Evolutionary conservation across 345 rosid species (phyloP), one percentile per base, ranked within the genome.

Genomic region (Acer campestre): DNA sequence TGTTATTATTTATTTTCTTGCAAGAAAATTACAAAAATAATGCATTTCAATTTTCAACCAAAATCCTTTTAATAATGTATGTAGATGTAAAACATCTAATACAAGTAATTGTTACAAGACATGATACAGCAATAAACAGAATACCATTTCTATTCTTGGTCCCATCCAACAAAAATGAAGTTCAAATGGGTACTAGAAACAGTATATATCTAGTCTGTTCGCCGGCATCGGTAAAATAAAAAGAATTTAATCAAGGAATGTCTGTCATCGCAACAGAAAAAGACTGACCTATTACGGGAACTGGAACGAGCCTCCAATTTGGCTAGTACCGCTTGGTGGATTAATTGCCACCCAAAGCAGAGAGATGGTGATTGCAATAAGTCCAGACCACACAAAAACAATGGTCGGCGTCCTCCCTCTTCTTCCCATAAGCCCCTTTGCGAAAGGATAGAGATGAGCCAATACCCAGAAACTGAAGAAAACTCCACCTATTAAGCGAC

Each of bases 401-500:
- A 95, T 92, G 85, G 99, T 95, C 1, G 98, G 99, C 2, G 99
- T 95, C 76, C 93, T 91, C 71, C 99, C 99, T 80, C 99, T 82
- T 82, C 99, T 88, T 79, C 99, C 99, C 99, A 93, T 95, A 0
- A 95, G 88, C 16, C 99, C 99, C 85, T 95, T 95, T 0, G 98
- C 98, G 7, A 95, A 95, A 6, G 99, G 99, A 70, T 95, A 95
- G n/a, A 95, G 90, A 87, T 95, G 99, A 74, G 97, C 97, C 91
- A 95, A 86, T 0, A 94, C 99, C 99, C 99, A 95, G 86, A 95
- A 95, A 73, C 99, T 95, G 82, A 95, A 95, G 92, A 95, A 95
- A 69, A 95, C 95, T 65, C 99, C 99, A 27, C 99, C 99, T 38
- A 95, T 59, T 67, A 95, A 67, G 14, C 86, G 84, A 80, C 98